Conservation (phyloP, 306 rosid species). For the Cicer yamashitae region DNA sequence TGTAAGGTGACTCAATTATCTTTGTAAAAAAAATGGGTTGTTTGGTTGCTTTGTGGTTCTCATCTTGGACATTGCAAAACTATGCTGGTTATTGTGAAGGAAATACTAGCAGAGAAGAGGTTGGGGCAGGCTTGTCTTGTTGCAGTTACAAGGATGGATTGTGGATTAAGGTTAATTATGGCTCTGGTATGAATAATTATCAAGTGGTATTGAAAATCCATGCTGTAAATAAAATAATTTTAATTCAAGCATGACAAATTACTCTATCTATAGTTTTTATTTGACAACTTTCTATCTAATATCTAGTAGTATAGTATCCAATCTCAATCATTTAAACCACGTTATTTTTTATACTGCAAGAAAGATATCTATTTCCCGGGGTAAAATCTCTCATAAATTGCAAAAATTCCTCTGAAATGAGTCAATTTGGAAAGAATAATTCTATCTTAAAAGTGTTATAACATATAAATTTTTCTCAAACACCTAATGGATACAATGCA, state of each 20-base stretch:
- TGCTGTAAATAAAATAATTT: slow-evolving; percentile 44
- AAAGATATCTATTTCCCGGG: no score
- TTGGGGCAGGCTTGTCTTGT: background rate
- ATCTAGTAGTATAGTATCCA: no score
- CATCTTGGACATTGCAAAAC: slow-evolving; percentile 1
- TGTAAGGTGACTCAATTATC: background rate
- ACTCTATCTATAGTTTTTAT: no score
- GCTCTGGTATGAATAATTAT: slow-evolving; percentile 46
- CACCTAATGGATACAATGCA: no score
- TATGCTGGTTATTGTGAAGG: background rate
- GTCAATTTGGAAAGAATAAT: no score
- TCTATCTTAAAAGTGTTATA: no score
- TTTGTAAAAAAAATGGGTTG: slow-evolving; percentile 20
- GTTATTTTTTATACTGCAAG: no score
- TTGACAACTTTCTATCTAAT: no score
- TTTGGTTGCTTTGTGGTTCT: background rate
- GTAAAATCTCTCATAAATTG: no score
- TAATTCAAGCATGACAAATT: slow-evolving; percentile 25
- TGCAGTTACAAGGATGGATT: slow-evolving; percentile 47
- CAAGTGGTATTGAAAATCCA: slow-evolving; percentile 52
- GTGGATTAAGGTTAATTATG: slow-evolving; percentile 38
- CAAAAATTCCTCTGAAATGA: no score
- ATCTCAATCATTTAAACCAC: no score
- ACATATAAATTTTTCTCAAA: no score
- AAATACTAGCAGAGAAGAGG: background rate